Percentiles rank a stretch among this genome's conserved stretches.
Evolutionary conservation across 176 grass and related monocot genomes (phyloP).

Genomic region (Ensete ventricosum): DNA sequence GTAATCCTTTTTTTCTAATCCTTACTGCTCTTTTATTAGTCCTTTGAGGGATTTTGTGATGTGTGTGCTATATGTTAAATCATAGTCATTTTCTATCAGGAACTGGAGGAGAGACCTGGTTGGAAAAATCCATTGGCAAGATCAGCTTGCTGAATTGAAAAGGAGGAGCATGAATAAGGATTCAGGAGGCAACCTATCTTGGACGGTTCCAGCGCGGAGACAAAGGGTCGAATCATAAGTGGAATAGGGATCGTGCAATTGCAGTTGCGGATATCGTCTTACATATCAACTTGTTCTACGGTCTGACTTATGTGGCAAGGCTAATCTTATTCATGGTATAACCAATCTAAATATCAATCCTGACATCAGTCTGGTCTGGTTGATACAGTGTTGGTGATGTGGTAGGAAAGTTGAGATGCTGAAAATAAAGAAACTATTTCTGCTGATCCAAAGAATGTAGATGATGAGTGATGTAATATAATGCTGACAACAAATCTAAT

Average conservation of each 20-base stretch:
- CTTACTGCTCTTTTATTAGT: neutral
- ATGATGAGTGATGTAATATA: neutral
- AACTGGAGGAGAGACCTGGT: constrained; percentile 37
- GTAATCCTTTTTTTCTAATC: neutral
- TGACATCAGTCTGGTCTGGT: no score
- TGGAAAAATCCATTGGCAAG: constrained; percentile 59
- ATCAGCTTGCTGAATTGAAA: constrained; percentile 51
- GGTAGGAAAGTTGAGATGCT: neutral
- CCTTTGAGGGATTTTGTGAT: neutral
- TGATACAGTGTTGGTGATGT: neutral
- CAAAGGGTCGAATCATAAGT: constrained; percentile 30
- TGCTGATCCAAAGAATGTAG: neutral
- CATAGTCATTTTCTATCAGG: constrained; percentile 17
- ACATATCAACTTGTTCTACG: neutral
- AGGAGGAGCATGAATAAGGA: constrained; percentile 42
- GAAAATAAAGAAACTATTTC: neutral
- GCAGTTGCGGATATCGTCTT: neutral
- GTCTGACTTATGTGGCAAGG: neutral
- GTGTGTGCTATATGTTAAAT: neutral
- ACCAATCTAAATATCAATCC: no score
- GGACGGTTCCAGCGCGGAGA: constrained; percentile 59
- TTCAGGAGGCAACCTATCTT: constrained; percentile 51
- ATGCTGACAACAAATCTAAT: neutral
- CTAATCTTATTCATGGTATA: neutral
- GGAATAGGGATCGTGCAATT: neutral